Base-by-base conservation (phyloP, 2,329 filamentous ascomycete genomes). In the Neofusicoccum cordaticola region DNA sequence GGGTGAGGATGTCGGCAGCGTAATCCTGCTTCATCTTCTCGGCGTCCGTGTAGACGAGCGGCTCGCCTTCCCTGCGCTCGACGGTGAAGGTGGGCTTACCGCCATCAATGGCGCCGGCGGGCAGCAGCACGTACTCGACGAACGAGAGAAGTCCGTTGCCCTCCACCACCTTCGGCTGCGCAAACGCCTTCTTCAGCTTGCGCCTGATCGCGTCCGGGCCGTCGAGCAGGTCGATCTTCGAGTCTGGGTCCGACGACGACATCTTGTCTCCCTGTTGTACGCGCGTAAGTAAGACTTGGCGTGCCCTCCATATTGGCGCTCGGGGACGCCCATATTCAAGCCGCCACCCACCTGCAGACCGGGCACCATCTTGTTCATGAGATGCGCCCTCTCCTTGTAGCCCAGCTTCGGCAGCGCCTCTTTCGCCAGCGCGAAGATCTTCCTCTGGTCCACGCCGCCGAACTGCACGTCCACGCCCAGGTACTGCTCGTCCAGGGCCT, bases 191-290 rank as follows among this genome's bases (percentile, higher is more conserved):
- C 74, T 88, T 88, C 17, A 78, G 69, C 67, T 78, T 78, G 82
- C 90, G 92, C 70, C 84, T 82, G 13, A 98, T 90, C 1, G 81
- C 79, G 0, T 96, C 92, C 0, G 90, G 81, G 0, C 85, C 69
- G 73, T 98, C 95, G 17, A 98, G 85, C n/a, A 98, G 84, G 74
- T 98, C 95, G 69, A 98, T 96, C 80, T 97, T 97, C 73, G 88
- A 91, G 77, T 93, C 89, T 71, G 80, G 79, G 70, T 91, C 89
- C 66, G 86, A 85, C 19, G 83, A 78, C 66, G 80, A 83, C 92
- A 97, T 97, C 83, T 97, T 97, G 68, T 87, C 90, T 42, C 92
- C 76, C 89, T 68, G 85, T 2, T 15, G 12, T 41, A 35, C 50
- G 50, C 11, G 12, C 31, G 50, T 56, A 98, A 85, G 17, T 97